Evolutionary conservation across 1,139 yeast species (phyloP), one percentile per base, ranked within the genome.

Genomic region (Debaryomyces robertsiae): DNA sequence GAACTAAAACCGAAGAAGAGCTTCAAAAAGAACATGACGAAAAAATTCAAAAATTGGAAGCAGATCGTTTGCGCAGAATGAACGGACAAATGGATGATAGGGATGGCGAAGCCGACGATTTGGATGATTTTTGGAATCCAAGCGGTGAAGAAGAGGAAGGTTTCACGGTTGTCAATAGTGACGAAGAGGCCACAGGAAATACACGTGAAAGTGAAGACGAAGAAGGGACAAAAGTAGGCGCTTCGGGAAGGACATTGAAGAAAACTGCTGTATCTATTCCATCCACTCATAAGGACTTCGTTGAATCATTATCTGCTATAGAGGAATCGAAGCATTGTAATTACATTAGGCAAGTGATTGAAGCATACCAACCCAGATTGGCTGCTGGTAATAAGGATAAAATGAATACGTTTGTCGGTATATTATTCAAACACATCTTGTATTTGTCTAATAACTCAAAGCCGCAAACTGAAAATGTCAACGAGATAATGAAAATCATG

Each of bases 1-100:
- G 97, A 61, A 90, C 97, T 1, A 89, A 91, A 64, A 91, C 98
- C 0, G 88, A 80, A 1, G 96, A 93, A 58, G 98, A 94, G 61
- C 46, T 90, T 15, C 75, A 71, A 31, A 70, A 75, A 40, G 96
- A 88, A 55, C 79, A 79, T 49, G 80, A 77, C 6, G 90, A 82
- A 28, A 81, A 77, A 53, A 72, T 77, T 65, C 79, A 79, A 53
- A 78, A 81, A 53, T 71, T 89, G 46, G 97, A 90, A 58, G 79
- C 77, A 35, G 94, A 82, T 43, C 76, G 98, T 60, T 58, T 78
- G 48, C 81, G 79, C 47, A 81, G 99, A 68, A 93, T 94, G 98
- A 81, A 79, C 50, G 96, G 95, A 31, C 67, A 69, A 17, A 52
- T 43, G 19, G 75, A 68, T 16, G 77, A 69, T 36, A 77, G 77